Conservation (phyloP, 2,329 filamentous ascomycete species). For the Apiospora saccharicola region DNA sequence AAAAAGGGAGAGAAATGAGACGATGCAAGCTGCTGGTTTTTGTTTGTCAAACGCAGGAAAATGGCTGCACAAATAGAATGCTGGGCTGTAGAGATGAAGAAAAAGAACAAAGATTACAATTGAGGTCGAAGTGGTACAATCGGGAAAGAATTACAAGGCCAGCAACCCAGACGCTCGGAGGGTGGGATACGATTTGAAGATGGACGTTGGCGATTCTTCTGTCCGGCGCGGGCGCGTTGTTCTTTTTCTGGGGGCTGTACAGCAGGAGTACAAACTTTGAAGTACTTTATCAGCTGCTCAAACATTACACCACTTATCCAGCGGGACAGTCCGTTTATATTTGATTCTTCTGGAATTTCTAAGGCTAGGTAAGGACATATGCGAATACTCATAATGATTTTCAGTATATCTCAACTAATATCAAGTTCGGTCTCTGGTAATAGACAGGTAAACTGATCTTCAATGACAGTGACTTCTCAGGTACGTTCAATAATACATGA, state of each 20-base stretch:
- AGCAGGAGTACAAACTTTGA: not conserved
- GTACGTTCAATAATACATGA: not conserved
- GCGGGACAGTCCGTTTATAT: not conserved
- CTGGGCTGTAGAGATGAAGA: not conserved
- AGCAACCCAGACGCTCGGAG: not conserved
- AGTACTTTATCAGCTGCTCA: not conserved
- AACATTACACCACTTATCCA: not conserved
- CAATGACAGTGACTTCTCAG: not conserved
- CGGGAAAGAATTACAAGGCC: conserved; percentile 8
- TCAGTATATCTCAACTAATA: not conserved
- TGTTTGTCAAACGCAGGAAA: conserved; percentile 1
- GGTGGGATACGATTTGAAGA: conserved; percentile 14
- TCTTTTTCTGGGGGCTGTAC: not conserved
- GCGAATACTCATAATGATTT: not conserved
- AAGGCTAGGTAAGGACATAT: not conserved
- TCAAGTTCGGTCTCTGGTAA: not conserved
- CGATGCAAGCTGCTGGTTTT: not conserved
- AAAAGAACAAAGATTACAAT: conserved; percentile 2
- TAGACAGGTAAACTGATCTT: not conserved
- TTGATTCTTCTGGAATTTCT: not conserved
- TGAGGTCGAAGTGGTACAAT: not conserved
- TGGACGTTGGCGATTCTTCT: conserved; percentile 13
- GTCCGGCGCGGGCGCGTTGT: conserved; percentile 18
- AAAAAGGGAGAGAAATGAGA: not conserved
- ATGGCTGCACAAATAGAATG: not conserved